Base-by-base conservation (phyloP, 2,329 filamentous ascomycete genomes). In the Sarocladium strictum region DNA sequence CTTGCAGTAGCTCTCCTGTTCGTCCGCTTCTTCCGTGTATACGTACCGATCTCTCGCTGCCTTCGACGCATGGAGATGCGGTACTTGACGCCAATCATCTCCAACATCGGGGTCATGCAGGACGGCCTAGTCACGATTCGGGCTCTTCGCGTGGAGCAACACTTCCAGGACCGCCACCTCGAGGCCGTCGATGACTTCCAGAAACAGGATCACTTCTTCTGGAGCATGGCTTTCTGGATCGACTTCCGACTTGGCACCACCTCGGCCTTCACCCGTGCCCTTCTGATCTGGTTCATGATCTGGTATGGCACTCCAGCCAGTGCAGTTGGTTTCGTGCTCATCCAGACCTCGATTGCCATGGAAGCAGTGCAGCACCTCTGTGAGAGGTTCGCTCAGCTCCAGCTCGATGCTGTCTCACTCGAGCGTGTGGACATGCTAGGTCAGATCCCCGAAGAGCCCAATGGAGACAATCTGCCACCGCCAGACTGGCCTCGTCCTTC, bases 201-300 rank as follows among this genome's bases (percentile, higher is more conserved):
- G 67, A 90, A 90, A 65, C 94, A 96, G 80, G 92, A 97, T 63
- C 92, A 97, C 67, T 96, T 96, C 71, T 96, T 95, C 72, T 96
- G 91, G 87, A 89, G 85, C 56, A 77, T 95, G 41, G 90, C 95
- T 60, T 83, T 84, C 7, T 96, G 91, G 91, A 76, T 96, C 2
- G 85, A 85, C 66, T 90, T 87, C 63, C 84, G 91, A 12, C 93
- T 94, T 55, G 63, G 66, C 53, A 59, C 67, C 40, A 63, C 67
- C 5, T 90, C 90, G 0, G 87, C 87, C 0, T 66, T 81, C 3
- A 89, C 89, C 7, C 90, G 88, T 0, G 87, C 93, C 56, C 71
- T 83, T 0, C 73, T 96, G 53, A 89, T 90, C 1, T 67, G 86
- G 1, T 79, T 92, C 10, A 91, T 91, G 14, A 74, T 96, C 5